Percentiles rank a stretch among this genome's conserved stretches.
Evolutionary conservation across 139 green algal species (phyloP).

Genomic region (Gonium pectorale): DNA sequence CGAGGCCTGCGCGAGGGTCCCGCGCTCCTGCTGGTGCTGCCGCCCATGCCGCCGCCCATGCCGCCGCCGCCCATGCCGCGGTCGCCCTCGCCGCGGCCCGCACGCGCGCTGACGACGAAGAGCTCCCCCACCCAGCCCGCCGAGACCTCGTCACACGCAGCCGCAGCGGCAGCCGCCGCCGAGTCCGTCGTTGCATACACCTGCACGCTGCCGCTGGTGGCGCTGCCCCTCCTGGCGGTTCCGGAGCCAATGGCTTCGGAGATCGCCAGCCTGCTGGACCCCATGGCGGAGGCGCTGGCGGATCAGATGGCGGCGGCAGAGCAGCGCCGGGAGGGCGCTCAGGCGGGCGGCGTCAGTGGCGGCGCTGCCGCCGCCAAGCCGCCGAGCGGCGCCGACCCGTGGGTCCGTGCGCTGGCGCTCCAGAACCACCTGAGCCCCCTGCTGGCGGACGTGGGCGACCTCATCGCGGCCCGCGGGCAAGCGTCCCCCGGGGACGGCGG

Average conservation of each 20-base stretch:
- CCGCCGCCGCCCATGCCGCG: background rate
- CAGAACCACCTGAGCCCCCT: background rate
- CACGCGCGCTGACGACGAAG: background rate
- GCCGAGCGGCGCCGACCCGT: background rate
- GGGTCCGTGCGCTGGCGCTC: background rate
- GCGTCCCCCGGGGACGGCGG: too few species aligned
- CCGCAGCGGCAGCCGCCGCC: background rate
- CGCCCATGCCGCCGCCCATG: background rate
- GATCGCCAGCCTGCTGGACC: background rate
- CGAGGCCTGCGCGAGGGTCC: background rate
- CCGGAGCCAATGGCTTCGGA: slow-evolving; percentile 12
- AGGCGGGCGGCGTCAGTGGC: background rate
- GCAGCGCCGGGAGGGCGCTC: background rate
- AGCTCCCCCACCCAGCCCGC: too few species aligned
- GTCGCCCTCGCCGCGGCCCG: background rate
- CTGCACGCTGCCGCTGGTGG: background rate
- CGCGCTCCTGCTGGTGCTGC: slow-evolving; percentile 1
- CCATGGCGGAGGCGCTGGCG: background rate
- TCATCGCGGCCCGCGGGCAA: too few species aligned
- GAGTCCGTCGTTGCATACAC: background rate
- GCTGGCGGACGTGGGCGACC: background rate
- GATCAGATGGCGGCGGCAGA: background rate
- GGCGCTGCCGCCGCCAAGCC: background rate
- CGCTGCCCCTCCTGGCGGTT: slow-evolving; percentile 6
- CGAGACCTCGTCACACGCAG: too few species aligned